Conservation (phyloP, 129 eudicot genomes). For the Chrysanthemum seticuspe region DNA sequence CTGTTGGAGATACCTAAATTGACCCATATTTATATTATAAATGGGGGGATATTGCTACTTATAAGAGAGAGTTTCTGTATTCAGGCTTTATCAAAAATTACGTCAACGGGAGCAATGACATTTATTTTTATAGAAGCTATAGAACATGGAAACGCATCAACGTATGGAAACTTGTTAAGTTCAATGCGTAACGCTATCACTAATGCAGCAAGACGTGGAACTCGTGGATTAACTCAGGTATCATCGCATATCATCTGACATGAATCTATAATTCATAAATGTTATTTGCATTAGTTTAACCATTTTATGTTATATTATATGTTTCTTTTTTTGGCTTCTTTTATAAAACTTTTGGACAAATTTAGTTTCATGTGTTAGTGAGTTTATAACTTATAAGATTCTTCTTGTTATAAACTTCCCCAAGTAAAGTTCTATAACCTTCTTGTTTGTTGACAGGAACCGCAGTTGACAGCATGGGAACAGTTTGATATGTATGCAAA, state of each 20-base stretch:
- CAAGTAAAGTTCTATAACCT: background rate
- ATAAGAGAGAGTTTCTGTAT: background rate
- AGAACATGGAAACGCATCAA: conserved; percentile 79
- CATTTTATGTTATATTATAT: background rate
- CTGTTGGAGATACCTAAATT: background rate
- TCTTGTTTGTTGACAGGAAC: conserved; percentile 54
- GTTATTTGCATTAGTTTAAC: background rate
- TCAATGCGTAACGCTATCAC: conserved; percentile 80
- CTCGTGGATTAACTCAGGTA: conserved; percentile 51
- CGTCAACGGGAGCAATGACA: conserved; percentile 99
- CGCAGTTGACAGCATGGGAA: conserved; percentile 71
- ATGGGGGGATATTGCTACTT: background rate
- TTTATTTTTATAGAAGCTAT: conserved; percentile 90
- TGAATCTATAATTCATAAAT: background rate
- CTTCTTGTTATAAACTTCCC: background rate
- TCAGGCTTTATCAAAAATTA: conserved; percentile 84
- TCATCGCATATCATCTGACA: background rate
- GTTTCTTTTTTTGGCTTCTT: too few species aligned
- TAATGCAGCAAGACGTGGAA: conserved; percentile 34
- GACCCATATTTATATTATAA: background rate
- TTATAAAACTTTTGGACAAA: too few species aligned
- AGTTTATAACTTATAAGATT: too few species aligned
- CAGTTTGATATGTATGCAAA: conserved; percentile 69
- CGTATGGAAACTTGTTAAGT: conserved; percentile 73
- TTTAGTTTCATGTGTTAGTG: too few species aligned